Evolutionary conservation across 805 yeast genomes (phyloP).

Genomic region (Debaryomyces tyrocola): DNA sequence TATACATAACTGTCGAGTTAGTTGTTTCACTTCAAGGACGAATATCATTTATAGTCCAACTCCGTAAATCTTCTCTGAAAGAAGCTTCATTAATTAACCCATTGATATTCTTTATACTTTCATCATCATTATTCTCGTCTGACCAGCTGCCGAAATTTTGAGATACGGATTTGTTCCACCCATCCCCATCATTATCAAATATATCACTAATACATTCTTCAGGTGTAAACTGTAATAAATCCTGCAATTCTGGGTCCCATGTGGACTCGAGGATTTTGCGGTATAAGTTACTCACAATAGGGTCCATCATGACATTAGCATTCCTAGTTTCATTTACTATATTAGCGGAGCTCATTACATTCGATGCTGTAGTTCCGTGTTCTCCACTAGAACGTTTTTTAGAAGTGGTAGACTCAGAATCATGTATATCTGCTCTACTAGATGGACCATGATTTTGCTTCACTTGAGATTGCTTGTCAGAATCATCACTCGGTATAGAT

Average conservation of each 20-base stretch:
- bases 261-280: slow-evolving; percentile 56
- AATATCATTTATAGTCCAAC: slow-evolving; percentile 26
- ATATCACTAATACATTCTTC: slow-evolving; percentile 74
- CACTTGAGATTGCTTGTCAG: slow-evolving; percentile 4
- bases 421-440: not conserved
- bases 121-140: slow-evolving; percentile 17
- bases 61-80: slow-evolving; percentile 36
- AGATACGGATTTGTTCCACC: slow-evolving; percentile 5
- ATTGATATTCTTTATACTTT: slow-evolving; percentile 24
- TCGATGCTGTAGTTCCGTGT: not conserved
- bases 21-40: too few relatives aligned
- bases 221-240: slow-evolving; percentile 57
- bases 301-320: slow-evolving; percentile 39
- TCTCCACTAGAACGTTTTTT: not conserved
- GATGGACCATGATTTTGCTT: not conserved
- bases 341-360: not conserved
- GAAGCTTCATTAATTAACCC: slow-evolving; percentile 40
- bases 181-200: slow-evolving; percentile 66
- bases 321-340: not conserved
- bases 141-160: slow-evolving; percentile 1
- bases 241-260: slow-evolving; percentile 56
- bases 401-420: not conserved
- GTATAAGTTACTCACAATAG: slow-evolving; percentile 50
- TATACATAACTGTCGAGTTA: not conserved
- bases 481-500: slow-evolving; percentile 2